phyloP scores from a whole-genome alignment of 768 basidiomycete genomes.

The Suillus weaverae region DNA sequence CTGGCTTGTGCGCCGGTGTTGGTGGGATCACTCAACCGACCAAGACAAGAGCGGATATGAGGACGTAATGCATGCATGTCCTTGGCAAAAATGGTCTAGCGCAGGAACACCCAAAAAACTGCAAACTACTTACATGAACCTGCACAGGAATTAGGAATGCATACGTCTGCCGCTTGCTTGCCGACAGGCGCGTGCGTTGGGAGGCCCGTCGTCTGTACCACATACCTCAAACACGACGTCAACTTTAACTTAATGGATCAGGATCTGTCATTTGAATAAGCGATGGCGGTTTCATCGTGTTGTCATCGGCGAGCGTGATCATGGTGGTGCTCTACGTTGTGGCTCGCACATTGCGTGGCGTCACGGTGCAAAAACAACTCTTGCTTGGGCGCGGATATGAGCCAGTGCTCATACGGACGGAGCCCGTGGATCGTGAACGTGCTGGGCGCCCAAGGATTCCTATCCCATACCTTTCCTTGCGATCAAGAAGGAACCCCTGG shows the following conservation, averaged over 20 bases:
- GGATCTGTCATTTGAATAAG: neutral
- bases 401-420: neutral
- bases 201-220: neutral
- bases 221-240: neutral
- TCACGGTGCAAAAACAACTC: neutral
- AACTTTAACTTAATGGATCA: neutral
- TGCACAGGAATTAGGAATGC: neutral
- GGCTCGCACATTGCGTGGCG: neutral
- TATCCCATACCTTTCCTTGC: neutral
- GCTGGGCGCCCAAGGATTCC: neutral
- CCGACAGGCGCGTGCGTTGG: neutral
- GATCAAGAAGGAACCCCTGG: neutral
- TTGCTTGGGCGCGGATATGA: neutral
- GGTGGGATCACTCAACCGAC: neutral
- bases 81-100: neutral
- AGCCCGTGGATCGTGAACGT: neutral
- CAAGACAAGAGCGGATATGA: neutral
- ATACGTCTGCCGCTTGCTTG: neutral
- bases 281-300: neutral
- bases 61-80: neutral
- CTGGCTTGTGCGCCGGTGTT: neutral
- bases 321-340: neutral
- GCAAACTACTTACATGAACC: neutral
- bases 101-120: neutral
- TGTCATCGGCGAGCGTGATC: neutral